These are phyloP conservation scores for Malassezia sympodialis DNA, from an alignment of 1,284 basidiomycete species.

Conservation along the genomic window DNA sequence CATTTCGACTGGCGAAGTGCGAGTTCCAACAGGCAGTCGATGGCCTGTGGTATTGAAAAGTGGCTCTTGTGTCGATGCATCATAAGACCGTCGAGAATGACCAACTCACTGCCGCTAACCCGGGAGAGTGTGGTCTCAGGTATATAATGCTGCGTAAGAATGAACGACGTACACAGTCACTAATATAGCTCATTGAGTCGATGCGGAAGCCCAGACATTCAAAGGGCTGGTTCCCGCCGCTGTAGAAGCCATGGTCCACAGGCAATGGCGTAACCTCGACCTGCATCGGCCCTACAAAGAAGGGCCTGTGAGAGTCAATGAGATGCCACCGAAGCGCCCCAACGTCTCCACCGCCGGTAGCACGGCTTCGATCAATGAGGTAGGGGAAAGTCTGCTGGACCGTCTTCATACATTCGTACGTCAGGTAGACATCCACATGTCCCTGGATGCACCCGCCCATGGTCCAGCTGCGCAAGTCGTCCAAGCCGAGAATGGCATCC, in stretches of 20 bases:
- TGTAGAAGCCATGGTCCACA: slow-evolving; percentile 34
- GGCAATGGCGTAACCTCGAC: slow-evolving; percentile 27
- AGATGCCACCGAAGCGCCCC: slow-evolving; percentile 40
- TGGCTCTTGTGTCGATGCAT: slow-evolving; percentile 35
- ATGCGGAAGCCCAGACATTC: slow-evolving; percentile 39
- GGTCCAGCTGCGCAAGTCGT: slow-evolving; percentile 41
- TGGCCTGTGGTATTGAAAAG: slow-evolving; percentile 38
- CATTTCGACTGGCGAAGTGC: background rate
- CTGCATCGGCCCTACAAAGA: slow-evolving; percentile 11
- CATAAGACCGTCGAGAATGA: slow-evolving; percentile 41
- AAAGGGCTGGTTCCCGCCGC: slow-evolving; percentile 21
- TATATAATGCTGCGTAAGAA: slow-evolving; percentile 21
- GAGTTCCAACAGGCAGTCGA: slow-evolving; percentile 17
- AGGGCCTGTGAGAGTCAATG: slow-evolving; percentile 25
- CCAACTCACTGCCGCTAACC: slow-evolving; percentile 25
- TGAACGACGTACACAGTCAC: slow-evolving; percentile 23
- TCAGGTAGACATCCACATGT: slow-evolving; percentile 38
- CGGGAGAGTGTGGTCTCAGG: slow-evolving; percentile 21
- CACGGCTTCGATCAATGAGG: slow-evolving; percentile 30
- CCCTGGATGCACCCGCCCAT: slow-evolving; percentile 34
- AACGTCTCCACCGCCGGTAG: slow-evolving; percentile 40
- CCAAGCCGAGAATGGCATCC: slow-evolving; percentile 41
- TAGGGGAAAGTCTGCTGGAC: slow-evolving; percentile 39
- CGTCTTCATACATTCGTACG: slow-evolving; percentile 27
- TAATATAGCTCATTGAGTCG: slow-evolving; percentile 39